Base-by-base conservation (phyloP, 257 asterid species). In the Solanum medicagineum region DNA sequence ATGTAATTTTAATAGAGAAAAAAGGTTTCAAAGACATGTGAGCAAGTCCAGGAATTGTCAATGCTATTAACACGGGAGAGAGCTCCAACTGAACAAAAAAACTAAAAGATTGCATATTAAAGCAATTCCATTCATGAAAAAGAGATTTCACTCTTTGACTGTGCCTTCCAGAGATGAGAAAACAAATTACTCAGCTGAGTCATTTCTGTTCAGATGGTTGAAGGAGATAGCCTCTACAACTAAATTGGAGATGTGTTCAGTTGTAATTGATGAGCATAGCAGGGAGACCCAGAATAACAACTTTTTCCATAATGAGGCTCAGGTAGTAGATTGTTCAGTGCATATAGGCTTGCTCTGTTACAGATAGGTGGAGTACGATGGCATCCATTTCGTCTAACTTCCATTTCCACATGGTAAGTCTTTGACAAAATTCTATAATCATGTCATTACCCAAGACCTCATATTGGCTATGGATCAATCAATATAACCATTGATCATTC, bases 341-440 rank as follows among this genome's bases (percentile, higher is more conserved):
- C 89, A 90, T 97, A 87, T 97, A 95, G 82, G 80, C 91, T 88
- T 95, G 98, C 90, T 87, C 97, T 87, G 95, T 90, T 80, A 86
- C 92, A 59, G 95, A 97, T 87, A 92, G 88, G 88, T 97, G 99
- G 98, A 90, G 88, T 90, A 93, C 90, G 56, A 95, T 97, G 99
- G 85, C 96, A 65, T 86, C 92, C 88, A 93, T 97, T 88, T 88
- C 95, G 87, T 91, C 97, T 80, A 93, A 91, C 94, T 97, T 88
- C 93, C 95, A 71, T 92, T 87, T 83, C 65, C 91, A 82, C 87
- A 86, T 91, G 98, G 99, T 97, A 93, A 56, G 40, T 49, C 70
- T 86, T 86, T 74, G 91, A 80, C 2, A 29, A 83, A 63, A 81
- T n/a, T 9, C 84, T 47, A 55, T 53, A 57, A 36, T 75, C 59